Base-by-base conservation (phyloP, 2,329 filamentous ascomycete genomes). In the Xylariaceae sp. region DNA sequence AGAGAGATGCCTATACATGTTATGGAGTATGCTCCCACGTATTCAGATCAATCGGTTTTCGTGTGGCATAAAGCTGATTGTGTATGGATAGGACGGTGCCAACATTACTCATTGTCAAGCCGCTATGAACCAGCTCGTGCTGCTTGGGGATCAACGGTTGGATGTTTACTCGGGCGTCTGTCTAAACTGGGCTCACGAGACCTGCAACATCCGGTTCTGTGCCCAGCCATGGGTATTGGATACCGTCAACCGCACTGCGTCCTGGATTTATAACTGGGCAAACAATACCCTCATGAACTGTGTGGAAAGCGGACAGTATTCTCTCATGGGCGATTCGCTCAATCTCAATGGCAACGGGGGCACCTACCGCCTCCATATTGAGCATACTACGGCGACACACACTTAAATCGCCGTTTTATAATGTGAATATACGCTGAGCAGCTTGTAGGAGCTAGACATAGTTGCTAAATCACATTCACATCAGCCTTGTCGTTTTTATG, bases 1-100 rank as follows among this genome's bases (percentile, higher is more conserved):
- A 66, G 42, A 62, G 65, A 55, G 65, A 68, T 47, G 65, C 63
- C 26, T 68, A 58, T 48, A 64, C 62, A 39, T 68, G 65, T 47
- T 67, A 65, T 41, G 63, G 65, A 5, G 65, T 68, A 62, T 48
- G 63, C 49, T n/a, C 7, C 9, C 31, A 5, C 2, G 39, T 37
- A 34, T 5, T 45, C 9, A 12, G 31, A 30, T 19, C n/a, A n/a
- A 1, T 19, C n/a, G 5, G 2, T 39, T 42, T 11, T 5, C 8
- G 29, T n/a, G 19, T 27, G 30, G 4, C 19, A 2, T 7, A 7
- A 48, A 30, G 26, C 51, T 57, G 40, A 60, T 34, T n/a, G 8
- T 27, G 6, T 4, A 5, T 19, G 19, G 41, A 9, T 31, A 60
- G 58, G n/a, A 39, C 11, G 57, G 57, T 40, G 64, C 64, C 19